Percentiles rank a stretch among this genome's conserved stretches.
phyloP scores from a whole-genome alignment of 2,329 filamentous ascomycete genomes.

The Elsinoe arachidis region DNA sequence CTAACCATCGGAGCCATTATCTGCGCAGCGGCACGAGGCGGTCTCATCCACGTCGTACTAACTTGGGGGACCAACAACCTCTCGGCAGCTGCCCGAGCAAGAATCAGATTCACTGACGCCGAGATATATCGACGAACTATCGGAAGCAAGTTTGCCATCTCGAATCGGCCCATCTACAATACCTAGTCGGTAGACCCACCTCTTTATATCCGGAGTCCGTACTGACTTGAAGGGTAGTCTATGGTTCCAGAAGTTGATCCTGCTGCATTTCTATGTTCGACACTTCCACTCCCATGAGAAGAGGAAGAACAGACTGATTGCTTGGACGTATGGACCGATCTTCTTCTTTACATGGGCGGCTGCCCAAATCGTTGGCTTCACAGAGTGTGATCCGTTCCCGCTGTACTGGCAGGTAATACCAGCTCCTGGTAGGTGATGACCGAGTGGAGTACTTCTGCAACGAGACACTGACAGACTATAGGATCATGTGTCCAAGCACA shows the following conservation, averaged over 20 bases:
- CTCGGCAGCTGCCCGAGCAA: not conserved
- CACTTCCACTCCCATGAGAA: conserved; percentile 10
- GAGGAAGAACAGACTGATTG: conserved; percentile 1
- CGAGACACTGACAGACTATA: not conserved
- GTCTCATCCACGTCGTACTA: conserved; percentile 4
- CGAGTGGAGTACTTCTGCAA: not conserved
- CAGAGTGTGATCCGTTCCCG: not conserved
- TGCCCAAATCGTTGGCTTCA: conserved; percentile 6
- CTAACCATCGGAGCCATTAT: conserved; percentile 4
- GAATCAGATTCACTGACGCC: not conserved
- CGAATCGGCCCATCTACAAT: conserved; percentile 8
- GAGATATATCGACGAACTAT: conserved; percentile 9
- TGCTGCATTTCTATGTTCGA: conserved; percentile 6
- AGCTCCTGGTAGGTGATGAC: not conserved
- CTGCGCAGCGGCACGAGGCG: not conserved
- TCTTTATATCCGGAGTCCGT: not conserved
- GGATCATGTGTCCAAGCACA: conserved; percentile 4
- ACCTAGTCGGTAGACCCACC: not conserved
- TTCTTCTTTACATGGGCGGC: conserved; percentile 3
- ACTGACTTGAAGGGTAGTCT: not conserved
- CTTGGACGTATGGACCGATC: conserved; percentile 6
- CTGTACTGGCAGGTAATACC: conserved; percentile 7
- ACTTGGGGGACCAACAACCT: conserved; percentile 9
- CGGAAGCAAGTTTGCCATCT: conserved; percentile 6
- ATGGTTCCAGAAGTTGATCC: conserved; percentile 7